These are phyloP conservation scores for Lyophyllum shimeji DNA, from an alignment of 768 basidiomycete genomes.

Conservation along the genomic window DNA sequence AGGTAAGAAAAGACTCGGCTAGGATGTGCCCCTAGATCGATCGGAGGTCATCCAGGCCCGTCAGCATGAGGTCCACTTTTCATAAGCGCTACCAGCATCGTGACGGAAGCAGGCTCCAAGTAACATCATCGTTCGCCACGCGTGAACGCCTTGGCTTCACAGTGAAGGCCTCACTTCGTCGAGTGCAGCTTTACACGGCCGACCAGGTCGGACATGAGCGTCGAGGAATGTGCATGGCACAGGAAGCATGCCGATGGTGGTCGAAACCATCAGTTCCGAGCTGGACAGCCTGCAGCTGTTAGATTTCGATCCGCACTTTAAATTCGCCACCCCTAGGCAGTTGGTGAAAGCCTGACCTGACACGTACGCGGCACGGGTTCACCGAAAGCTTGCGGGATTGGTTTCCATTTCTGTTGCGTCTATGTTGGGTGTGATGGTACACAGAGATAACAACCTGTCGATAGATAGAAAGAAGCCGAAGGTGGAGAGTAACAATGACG, in stretches of 20 bases:
- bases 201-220: background rate
- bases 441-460: constrained; percentile 19
- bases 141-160: too few species aligned
- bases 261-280: background rate
- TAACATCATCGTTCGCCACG: too few species aligned
- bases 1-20: background rate
- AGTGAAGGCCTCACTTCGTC: too few species aligned
- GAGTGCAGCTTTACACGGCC: background rate
- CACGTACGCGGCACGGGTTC: background rate
- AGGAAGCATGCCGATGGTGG: too few species aligned
- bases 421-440: constrained; percentile 20
- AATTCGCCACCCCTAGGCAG: background rate
- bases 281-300: background rate
- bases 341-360: background rate
- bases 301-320: background rate
- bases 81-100: too few species aligned
- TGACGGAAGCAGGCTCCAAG: too few species aligned
- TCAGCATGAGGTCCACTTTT: background rate
- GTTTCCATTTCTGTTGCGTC: constrained; percentile 17
- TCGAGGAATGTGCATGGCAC: too few species aligned
- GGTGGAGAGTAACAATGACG: constrained; percentile 1
- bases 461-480: constrained; percentile 16
- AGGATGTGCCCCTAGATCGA: background rate
- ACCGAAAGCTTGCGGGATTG: background rate
- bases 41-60: background rate